phyloP scores from a whole-genome alignment of 768 basidiomycete genomes.

The Russula compacta region DNA sequence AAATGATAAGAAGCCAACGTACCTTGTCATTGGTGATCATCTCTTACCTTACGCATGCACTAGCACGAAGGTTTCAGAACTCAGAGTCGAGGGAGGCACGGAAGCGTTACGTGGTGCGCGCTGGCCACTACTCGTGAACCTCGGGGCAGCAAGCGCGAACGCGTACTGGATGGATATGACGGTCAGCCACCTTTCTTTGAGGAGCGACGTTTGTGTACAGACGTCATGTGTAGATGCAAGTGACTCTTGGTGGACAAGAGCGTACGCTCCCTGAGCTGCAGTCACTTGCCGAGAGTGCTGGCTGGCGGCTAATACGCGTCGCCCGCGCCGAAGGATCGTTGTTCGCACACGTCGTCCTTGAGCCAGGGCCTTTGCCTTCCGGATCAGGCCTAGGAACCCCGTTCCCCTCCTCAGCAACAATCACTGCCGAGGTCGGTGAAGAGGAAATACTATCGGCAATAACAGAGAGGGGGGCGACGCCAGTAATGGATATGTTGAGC shows the following conservation, averaged over 20 bases:
- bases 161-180: constrained; percentile 66
- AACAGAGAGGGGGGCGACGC: constrained; percentile 12
- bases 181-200: constrained; percentile 29
- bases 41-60: constrained; percentile 60
- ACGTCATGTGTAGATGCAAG: constrained; percentile 44
- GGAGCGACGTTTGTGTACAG: not conserved
- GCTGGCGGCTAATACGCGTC: constrained; percentile 53
- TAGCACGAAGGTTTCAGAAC: constrained; percentile 18
- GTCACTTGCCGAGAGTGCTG: constrained; percentile 42
- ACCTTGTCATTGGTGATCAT: constrained; percentile 62
- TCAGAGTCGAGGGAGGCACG: constrained; percentile 38
- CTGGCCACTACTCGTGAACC: constrained; percentile 59
- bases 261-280: constrained; percentile 55
- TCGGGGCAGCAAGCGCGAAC: constrained; percentile 62
- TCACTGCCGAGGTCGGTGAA: not conserved
- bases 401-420: not conserved
- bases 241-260: constrained; percentile 58
- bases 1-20: constrained; percentile 31
- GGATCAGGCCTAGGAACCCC: not conserved
- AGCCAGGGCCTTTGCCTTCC: constrained; percentile 45
- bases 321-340: constrained; percentile 50
- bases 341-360: constrained; percentile 64
- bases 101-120: constrained; percentile 44
- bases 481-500: constrained; percentile 17
- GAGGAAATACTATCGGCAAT: constrained; percentile 16